Base-by-base conservation (phyloP, 352 stramenopile genomes). In the Globisporangium cystogenes region DNA sequence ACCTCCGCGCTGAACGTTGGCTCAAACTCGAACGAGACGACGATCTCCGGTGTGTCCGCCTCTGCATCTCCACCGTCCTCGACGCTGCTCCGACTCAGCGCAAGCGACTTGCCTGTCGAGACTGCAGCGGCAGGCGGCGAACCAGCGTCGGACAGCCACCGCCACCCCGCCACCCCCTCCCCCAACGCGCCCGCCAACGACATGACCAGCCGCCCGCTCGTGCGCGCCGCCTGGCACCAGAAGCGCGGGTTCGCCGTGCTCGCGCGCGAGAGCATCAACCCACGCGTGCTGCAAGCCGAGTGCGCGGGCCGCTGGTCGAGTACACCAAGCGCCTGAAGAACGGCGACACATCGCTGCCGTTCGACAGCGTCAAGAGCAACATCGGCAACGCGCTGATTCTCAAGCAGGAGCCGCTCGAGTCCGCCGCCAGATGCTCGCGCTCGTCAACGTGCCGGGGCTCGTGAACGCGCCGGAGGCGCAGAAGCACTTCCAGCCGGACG, bases 341-440 rank as follows among this genome's bases (percentile, higher is more conserved):
- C 5, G 81, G 76, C 20, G 70, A 91, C 60, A 78, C 60, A 51
- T 88, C 81, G 58, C 80, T 92, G 31, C 81, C 85, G 15, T 95
- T 95, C 65, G 89, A 98, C 72, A 83, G 96, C 59, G 95, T 99
- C 64, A 95, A 93, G 64, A 98, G 93, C 74, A 99, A 99, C 76
- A 98, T 99, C 65, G 96, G 96, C 53, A 99, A 99, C 77, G 95
- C 96, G 40, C 95, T 98, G 48, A 90, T 96, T 24, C 86, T 99
- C 29, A 87, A 96, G 55, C 96, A 99, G 72, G 65, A 93, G 74
- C 90, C 94, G 7, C 90, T 98, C 48, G 96, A 95, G 50, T 98
- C 70, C 76, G 93, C 55, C 81, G 93, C 27, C 80, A 98, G 67
- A 92, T 98, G 46, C 69, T 98, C 41, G 84, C 90, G 50, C 80